Evolutionary conservation across 1,284 basidiomycete species (phyloP).

Genomic region (Cryptococcus sp.): DNA sequence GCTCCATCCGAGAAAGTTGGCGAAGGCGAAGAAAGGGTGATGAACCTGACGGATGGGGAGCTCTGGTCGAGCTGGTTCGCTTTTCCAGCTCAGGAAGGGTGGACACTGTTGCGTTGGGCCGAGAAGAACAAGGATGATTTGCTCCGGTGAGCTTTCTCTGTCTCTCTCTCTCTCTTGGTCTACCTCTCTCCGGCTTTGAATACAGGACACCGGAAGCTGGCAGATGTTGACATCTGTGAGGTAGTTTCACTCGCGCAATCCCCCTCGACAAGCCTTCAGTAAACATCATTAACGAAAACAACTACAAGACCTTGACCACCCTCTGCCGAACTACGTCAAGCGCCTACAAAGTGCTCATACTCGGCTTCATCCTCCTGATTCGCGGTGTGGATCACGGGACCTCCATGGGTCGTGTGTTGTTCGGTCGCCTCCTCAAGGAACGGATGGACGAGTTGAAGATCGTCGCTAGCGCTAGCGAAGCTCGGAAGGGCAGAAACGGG

Average conservation of each 20-base stretch:
- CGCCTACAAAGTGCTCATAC: constrained; percentile 8
- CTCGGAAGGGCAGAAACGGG: background rate
- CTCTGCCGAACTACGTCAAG: constrained; percentile 2
- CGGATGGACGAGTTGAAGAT: constrained; percentile 11
- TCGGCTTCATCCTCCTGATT: constrained; percentile 12
- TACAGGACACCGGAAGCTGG: too few relatives aligned
- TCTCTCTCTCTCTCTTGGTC: background rate
- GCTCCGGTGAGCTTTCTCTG: constrained; percentile 2
- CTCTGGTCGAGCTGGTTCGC: constrained; percentile 4
- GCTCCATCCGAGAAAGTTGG: too few relatives aligned
- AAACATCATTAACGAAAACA: background rate
- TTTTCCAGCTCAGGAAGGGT: constrained; percentile 5
- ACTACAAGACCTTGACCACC: background rate
- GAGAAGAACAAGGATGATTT: constrained; percentile 5
- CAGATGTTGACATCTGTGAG: background rate
- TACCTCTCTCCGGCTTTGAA: too few relatives aligned
- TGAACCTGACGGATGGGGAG: too few relatives aligned
- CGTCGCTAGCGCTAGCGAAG: background rate
- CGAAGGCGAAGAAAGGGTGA: too few relatives aligned
- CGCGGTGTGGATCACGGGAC: constrained; percentile 8
- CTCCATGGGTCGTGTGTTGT: constrained; percentile 7
- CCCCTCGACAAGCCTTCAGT: background rate
- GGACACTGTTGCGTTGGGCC: constrained; percentile 14
- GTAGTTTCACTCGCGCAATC: constrained; percentile 7
- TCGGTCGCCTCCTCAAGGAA: constrained; percentile 9